A percentile compares a stretch with the other conserved stretches of the same genome.
Evolutionary conservation across 768 basidiomycete species (phyloP).

Genomic region (Leccinum rimulosum): DNA sequence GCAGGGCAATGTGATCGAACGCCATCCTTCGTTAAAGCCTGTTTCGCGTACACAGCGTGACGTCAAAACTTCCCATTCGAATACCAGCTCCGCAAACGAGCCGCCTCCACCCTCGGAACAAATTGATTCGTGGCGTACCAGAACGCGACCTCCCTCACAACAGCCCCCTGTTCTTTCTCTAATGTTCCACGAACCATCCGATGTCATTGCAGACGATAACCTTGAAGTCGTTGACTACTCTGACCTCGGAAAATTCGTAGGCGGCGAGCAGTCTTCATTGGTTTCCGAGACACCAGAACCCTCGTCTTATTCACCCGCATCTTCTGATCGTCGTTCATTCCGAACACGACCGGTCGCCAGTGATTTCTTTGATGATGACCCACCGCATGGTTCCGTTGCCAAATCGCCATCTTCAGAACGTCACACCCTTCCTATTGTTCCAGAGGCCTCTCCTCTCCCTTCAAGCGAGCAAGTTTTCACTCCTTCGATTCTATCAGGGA

Average conservation of each 20-base stretch:
- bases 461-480: conserved; percentile 9
- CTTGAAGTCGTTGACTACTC: conserved; percentile 81
- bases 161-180: conserved; percentile 33
- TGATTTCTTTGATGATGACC: conserved; percentile 67
- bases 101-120: conserved; percentile 33
- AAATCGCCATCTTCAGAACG: conserved; percentile 24
- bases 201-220: conserved; percentile 50
- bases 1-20: conserved; percentile 23
- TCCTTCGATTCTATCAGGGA: conserved; percentile 4
- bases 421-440: conserved; percentile 12
- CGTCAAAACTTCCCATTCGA: conserved; percentile 3
- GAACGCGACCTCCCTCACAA: conserved; percentile 30
- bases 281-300: conserved; percentile 11
- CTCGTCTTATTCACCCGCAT: conserved; percentile 18
- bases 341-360: conserved; percentile 55
- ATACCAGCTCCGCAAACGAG: conserved; percentile 19
- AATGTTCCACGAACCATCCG: conserved; percentile 37
- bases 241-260: conserved; percentile 70
- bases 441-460: conserved; percentile 12
- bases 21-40: conserved; percentile 36
- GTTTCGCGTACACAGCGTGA: conserved; percentile 24
- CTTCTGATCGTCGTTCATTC: conserved; percentile 25
- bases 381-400: conserved; percentile 40
- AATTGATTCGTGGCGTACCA: conserved; percentile 67
- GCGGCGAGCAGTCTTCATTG: conserved; percentile 28